Conservation (phyloP, 371 early-diverging fungal species). For the Umbelopsis sp. region DNA sequence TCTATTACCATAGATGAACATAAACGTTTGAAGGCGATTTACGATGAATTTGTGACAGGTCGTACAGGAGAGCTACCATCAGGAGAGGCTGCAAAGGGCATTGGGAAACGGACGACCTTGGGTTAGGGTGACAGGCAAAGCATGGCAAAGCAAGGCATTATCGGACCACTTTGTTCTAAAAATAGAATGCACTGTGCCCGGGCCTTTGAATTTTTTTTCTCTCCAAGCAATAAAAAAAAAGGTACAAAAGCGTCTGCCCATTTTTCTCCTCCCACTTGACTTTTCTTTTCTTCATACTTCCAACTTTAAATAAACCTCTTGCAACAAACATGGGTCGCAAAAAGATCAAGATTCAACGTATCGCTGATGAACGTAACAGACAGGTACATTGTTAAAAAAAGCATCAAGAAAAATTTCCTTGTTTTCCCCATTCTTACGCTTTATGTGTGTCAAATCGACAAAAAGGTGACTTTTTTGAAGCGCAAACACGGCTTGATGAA, state of each 20-base stretch:
- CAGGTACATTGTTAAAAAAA: slow-evolving; percentile 60
- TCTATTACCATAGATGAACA: slow-evolving; percentile 70
- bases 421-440: neutral
- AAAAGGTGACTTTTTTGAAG: slow-evolving; percentile 92
- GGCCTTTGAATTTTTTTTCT: slow-evolving; percentile 20
- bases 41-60: slow-evolving; percentile 70
- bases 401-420: slow-evolving; percentile 11
- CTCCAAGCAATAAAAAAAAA: slow-evolving; percentile 20
- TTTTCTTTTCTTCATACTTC: neutral
- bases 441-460: slow-evolving; percentile 8
- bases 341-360: slow-evolving; percentile 96
- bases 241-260: slow-evolving; percentile 7
- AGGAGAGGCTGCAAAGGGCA: slow-evolving; percentile 68
- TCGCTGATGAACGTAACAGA: slow-evolving; percentile 92
- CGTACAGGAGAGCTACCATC: slow-evolving; percentile 69
- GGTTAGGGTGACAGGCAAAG: slow-evolving; percentile 37
- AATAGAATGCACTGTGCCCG: slow-evolving; percentile 18
- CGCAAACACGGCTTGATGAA: slow-evolving; percentile 98
- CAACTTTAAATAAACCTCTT: neutral
- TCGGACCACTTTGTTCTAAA: slow-evolving; percentile 12
- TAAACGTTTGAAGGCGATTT: slow-evolving; percentile 58
- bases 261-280: neutral
- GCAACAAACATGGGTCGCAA: slow-evolving; percentile 85
- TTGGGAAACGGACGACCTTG: slow-evolving; percentile 67
- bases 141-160: slow-evolving; percentile 13